Percentiles rank a stretch among this genome's conserved stretches.
Conservation (phyloP, 2,329 filamentous ascomycete species). For the Monosporascus ibericus region DNA sequence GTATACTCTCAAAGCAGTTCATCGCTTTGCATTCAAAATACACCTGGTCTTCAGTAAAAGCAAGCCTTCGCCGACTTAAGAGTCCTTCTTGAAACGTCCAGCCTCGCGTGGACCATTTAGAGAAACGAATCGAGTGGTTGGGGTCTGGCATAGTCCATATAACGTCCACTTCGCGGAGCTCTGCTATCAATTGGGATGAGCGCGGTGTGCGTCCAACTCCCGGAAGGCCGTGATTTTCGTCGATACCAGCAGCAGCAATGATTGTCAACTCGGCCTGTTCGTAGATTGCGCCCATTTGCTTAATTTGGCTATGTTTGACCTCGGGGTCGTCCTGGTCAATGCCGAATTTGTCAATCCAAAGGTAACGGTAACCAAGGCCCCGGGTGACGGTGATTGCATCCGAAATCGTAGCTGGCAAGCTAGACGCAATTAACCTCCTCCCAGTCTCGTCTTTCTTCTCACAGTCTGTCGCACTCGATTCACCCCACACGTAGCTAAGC, state of each 20-base stretch:
- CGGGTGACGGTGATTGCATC: background rate
- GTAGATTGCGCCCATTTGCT: slow-evolving; percentile 21
- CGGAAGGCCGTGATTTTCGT: slow-evolving; percentile 8
- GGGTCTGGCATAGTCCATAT: background rate
- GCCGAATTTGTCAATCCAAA: slow-evolving; percentile 23
- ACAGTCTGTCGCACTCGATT: too few relatives aligned
- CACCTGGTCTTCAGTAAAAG: slow-evolving; percentile 7
- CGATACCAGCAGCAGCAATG: slow-evolving; percentile 12
- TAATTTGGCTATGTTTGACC: slow-evolving; percentile 12
- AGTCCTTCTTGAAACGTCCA: slow-evolving; percentile 10
- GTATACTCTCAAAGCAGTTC: slow-evolving; percentile 1
- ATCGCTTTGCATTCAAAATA: slow-evolving; percentile 7
- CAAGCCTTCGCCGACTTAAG: slow-evolving; percentile 1
- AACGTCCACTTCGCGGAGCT: background rate
- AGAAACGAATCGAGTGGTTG: slow-evolving; percentile 1
- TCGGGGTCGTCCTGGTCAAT: slow-evolving; percentile 14
- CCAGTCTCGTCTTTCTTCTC: background rate
- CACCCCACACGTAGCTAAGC: background rate
- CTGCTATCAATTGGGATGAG: background rate
- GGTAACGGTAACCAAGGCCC: slow-evolving; percentile 14
- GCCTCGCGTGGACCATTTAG: slow-evolving; percentile 10
- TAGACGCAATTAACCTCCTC: background rate
- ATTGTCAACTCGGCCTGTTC: slow-evolving; percentile 17
- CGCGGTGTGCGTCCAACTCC: slow-evolving; percentile 1
- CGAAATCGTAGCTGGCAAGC: background rate